These are phyloP conservation scores for Diaporthe vexans DNA, from an alignment of 2,329 filamentous ascomycete species.

Conservation along the genomic window DNA sequence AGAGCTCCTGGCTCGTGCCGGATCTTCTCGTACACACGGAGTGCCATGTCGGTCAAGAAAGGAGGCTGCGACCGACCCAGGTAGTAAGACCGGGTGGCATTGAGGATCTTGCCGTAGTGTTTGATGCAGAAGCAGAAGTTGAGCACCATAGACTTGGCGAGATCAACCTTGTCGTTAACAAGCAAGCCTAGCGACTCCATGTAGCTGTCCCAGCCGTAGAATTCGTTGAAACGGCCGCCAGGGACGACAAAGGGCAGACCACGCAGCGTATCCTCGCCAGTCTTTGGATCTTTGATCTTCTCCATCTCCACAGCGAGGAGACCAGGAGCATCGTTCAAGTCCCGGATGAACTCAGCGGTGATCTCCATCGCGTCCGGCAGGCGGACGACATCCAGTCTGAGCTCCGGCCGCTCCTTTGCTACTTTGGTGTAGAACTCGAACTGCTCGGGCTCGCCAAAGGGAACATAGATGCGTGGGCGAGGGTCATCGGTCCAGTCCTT, in stretches of 20 bases:
- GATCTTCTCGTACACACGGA: constrained; percentile 94
- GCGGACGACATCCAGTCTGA: constrained; percentile 87
- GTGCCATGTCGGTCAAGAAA: constrained; percentile 96
- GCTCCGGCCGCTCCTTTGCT: constrained; percentile 82
- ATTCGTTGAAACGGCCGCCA: constrained; percentile 95
- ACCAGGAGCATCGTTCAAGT: constrained; percentile 89
- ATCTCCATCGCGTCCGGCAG: constrained; percentile 76
- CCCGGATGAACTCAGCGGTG: constrained; percentile 83
- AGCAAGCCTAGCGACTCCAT: constrained; percentile 95
- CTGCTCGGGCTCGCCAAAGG: constrained; percentile 86
- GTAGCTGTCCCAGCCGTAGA: constrained; percentile 99
- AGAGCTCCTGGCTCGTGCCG: constrained; percentile 84
- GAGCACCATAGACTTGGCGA: constrained; percentile 93
- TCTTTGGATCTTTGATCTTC: constrained; percentile 75
- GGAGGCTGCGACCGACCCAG: constrained; percentile 94
- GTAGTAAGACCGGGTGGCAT: constrained; percentile 97
- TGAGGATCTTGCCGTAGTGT: constrained; percentile 98
- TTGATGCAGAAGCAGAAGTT: constrained; percentile 99
- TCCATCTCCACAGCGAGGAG: constrained; percentile 93
- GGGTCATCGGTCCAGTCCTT: constrained; percentile 97
- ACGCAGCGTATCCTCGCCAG: constrained; percentile 77
- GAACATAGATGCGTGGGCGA: constrained; percentile 91
- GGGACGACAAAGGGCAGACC: constrained; percentile 98
- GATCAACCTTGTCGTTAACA: constrained; percentile 84
- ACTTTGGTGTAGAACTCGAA: constrained; percentile 89